phyloP scores from a whole-genome alignment of 2,329 filamentous ascomycete genomes.

The Calonectria ilicicola region DNA sequence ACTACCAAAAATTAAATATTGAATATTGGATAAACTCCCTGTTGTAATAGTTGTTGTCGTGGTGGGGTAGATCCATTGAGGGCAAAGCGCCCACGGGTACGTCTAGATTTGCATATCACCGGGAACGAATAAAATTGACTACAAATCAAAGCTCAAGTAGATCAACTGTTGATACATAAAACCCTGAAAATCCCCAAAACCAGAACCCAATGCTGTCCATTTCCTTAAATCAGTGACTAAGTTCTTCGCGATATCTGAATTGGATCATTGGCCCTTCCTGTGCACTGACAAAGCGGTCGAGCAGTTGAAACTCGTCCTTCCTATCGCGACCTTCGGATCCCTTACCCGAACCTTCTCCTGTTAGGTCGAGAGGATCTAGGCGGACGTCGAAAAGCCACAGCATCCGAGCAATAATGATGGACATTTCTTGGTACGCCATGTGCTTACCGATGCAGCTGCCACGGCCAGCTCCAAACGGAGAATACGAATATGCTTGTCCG shows the following conservation, averaged over 20 bases:
- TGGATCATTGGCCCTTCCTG: background rate
- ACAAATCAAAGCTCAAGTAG: background rate
- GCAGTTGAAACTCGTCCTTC: background rate
- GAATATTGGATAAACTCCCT: too few species aligned
- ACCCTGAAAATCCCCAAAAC: background rate
- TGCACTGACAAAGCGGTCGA: background rate
- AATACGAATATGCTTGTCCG: background rate
- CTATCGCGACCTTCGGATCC: background rate
- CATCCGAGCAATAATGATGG: background rate
- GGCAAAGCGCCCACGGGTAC: too few species aligned
- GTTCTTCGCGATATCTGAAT: slow-evolving; percentile 3
- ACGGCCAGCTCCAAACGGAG: background rate
- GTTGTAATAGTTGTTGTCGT: too few species aligned
- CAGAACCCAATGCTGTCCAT: too few species aligned
- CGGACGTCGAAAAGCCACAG: slow-evolving; percentile 1
- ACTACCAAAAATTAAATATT: too few species aligned
- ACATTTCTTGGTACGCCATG: slow-evolving; percentile 13
- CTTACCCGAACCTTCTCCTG: background rate
- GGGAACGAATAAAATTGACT: background rate
- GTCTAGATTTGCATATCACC: too few species aligned
- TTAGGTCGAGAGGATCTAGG: background rate
- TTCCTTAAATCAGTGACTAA: background rate
- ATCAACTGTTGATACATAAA: background rate
- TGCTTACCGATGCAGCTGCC: slow-evolving; percentile 8
- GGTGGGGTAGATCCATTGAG: too few species aligned